Evolutionary conservation across 306 rosid species (phyloP).

Genomic region (Calophaca sinica): DNA sequence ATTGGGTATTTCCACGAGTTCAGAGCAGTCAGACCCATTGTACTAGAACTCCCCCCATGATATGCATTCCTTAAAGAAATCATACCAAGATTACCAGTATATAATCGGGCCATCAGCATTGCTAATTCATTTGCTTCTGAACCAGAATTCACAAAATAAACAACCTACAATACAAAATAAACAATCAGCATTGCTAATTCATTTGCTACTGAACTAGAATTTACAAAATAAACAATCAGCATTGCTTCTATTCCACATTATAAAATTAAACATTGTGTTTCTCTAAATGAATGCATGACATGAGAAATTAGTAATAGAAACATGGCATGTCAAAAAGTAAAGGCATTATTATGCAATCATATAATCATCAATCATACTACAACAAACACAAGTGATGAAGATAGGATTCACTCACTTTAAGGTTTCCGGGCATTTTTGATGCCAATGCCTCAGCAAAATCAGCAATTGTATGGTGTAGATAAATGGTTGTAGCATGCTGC

Average conservation of each 20-base stretch:
- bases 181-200: too few relatives aligned
- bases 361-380: too few relatives aligned
- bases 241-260: background rate
- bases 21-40: slow-evolving; percentile 81
- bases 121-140: slow-evolving; percentile 95
- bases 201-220: too few relatives aligned
- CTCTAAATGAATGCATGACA: too few relatives aligned
- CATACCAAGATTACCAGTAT: slow-evolving; percentile 83
- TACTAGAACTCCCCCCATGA: slow-evolving; percentile 90
- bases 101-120: slow-evolving; percentile 92
- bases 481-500: slow-evolving; percentile 87
- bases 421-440: slow-evolving; percentile 84
- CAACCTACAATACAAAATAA: slow-evolving; percentile 73
- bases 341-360: background rate
- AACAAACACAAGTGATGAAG: background rate
- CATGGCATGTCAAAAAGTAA: background rate
- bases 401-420: slow-evolving; percentile 61
- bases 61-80: slow-evolving; percentile 89
- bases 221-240: too few relatives aligned
- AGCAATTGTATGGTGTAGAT: slow-evolving; percentile 74
- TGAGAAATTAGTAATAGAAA: too few relatives aligned
- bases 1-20: slow-evolving; percentile 91
- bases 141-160: slow-evolving; percentile 93
- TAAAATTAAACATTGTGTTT: background rate
- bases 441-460: slow-evolving; percentile 87